phyloP scores from a whole-genome alignment of 169 alveolate genomes.

The Babesia ovata region DNA sequence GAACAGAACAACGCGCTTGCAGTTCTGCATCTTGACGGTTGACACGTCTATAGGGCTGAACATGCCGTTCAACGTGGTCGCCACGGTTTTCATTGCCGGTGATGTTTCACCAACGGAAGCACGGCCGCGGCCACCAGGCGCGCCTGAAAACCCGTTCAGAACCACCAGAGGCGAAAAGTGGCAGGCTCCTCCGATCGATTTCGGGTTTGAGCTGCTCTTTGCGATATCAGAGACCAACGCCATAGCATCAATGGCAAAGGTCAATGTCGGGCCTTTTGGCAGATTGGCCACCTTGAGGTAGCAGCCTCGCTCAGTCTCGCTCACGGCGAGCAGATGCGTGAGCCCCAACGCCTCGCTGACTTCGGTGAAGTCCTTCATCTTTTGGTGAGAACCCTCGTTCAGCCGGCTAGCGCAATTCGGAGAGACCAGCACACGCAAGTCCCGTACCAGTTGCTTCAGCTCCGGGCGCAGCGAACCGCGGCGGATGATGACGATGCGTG shows the following conservation, averaged over 20 bases:
- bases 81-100: slow-evolving; percentile 40
- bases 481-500: slow-evolving; percentile 55
- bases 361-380: slow-evolving; percentile 56
- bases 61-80: slow-evolving; percentile 36
- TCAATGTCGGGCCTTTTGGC: slow-evolving; percentile 62
- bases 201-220: slow-evolving; percentile 39
- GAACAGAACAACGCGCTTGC: slow-evolving; percentile 56
- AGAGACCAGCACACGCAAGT: slow-evolving; percentile 49
- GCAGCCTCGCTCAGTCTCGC: slow-evolving; percentile 44
- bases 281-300: slow-evolving; percentile 55
- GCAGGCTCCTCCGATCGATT: slow-evolving; percentile 43
- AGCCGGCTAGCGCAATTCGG: slow-evolving; percentile 57
- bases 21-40: slow-evolving; percentile 45
- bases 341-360: slow-evolving; percentile 55
- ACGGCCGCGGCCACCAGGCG: slow-evolving; percentile 1
- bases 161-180: slow-evolving; percentile 50
- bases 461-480: slow-evolving; percentile 50
- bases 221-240: slow-evolving; percentile 57
- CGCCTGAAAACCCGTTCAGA: slow-evolving; percentile 40
- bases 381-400: slow-evolving; percentile 49
- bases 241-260: slow-evolving; percentile 41
- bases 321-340: slow-evolving; percentile 50
- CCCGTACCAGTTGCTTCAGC: slow-evolving; percentile 46
- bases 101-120: slow-evolving; percentile 13
- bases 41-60: slow-evolving; percentile 53